Conservation (phyloP, 1,284 basidiomycete species). For the Naganishia cerealis region DNA sequence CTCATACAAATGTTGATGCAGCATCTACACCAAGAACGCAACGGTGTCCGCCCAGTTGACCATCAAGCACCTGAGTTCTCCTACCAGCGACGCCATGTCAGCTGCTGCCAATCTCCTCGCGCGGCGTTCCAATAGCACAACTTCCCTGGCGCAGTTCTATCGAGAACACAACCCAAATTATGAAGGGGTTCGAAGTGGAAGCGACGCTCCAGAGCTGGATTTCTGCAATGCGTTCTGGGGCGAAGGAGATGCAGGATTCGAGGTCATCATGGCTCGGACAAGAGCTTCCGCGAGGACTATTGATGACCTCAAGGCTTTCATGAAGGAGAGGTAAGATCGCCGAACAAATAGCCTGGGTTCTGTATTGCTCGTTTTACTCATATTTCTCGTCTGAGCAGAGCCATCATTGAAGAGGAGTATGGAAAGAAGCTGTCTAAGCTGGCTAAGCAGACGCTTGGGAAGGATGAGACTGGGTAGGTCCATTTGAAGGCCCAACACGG, state of each 20-base stretch:
- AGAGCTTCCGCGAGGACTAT: conserved; percentile 79
- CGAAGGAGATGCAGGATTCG: conserved; percentile 77
- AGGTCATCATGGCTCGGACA: conserved; percentile 84
- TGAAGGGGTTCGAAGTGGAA: conserved; percentile 40
- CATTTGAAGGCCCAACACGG: neutral
- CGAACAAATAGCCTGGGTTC: neutral
- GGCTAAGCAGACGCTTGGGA: conserved; percentile 72
- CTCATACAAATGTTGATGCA: conserved; percentile 23
- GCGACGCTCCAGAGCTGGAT: conserved; percentile 62
- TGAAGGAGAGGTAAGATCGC: conserved; percentile 76
- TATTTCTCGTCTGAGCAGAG: conserved; percentile 37
- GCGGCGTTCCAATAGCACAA: conserved; percentile 49
- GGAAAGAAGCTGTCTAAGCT: conserved; percentile 82
- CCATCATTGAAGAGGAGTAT: conserved; percentile 83
- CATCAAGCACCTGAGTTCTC: neutral
- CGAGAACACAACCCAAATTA: conserved; percentile 44
- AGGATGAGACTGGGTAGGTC: conserved; percentile 85
- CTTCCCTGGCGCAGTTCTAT: conserved; percentile 50
- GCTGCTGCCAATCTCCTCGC: conserved; percentile 57
- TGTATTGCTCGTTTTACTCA: neutral
- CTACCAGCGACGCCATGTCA: conserved; percentile 43
- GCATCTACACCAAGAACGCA: neutral
- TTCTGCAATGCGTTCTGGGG: conserved; percentile 99
- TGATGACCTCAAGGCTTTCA: conserved; percentile 80
- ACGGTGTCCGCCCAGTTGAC: neutral